phyloP scores from a whole-genome alignment of 176 grass and related monocot species.

The Tillandsia fasciculata region DNA sequence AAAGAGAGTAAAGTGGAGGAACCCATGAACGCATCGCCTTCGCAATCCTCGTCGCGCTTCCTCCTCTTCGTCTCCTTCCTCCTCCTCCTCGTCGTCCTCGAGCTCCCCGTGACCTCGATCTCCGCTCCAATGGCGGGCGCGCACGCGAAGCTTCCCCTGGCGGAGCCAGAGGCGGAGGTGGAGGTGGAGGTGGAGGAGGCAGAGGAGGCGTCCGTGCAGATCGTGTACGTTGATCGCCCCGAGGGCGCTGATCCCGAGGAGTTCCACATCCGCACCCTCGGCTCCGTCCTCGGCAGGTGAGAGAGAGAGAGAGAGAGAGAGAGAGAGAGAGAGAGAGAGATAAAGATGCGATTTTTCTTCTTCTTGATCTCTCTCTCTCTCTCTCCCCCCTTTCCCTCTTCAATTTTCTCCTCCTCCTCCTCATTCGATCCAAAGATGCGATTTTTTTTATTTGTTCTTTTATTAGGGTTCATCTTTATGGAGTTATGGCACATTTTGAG shows the following conservation, averaged over 20 bases:
- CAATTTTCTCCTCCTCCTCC: too few species aligned
- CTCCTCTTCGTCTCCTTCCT: background rate
- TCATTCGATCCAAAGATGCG: too few species aligned
- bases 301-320: background rate
- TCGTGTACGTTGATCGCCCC: conserved; percentile 70
- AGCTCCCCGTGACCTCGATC: background rate
- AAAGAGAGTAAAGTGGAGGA: too few species aligned
- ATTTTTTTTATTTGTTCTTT: background rate
- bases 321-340: too few species aligned
- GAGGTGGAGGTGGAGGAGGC: conserved; percentile 13
- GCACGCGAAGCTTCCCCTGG: background rate
- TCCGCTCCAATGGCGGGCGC: background rate
- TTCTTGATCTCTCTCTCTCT: too few species aligned
- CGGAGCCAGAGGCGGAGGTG: background rate
- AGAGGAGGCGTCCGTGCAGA: conserved; percentile 56
- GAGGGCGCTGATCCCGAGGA: conserved; percentile 59
- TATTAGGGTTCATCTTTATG: background rate
- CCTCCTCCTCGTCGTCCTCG: background rate
- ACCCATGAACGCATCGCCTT: too few species aligned
- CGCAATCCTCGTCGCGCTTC: too few species aligned
- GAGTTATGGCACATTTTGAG: background rate
- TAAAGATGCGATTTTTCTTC: too few species aligned
- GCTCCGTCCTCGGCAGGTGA: conserved; percentile 60
- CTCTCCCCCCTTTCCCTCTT: too few species aligned
- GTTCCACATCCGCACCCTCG: conserved; percentile 71